Evolutionary conservation across 2,329 filamentous ascomycete species (phyloP).

Genomic region (Cladosporium sp.): DNA sequence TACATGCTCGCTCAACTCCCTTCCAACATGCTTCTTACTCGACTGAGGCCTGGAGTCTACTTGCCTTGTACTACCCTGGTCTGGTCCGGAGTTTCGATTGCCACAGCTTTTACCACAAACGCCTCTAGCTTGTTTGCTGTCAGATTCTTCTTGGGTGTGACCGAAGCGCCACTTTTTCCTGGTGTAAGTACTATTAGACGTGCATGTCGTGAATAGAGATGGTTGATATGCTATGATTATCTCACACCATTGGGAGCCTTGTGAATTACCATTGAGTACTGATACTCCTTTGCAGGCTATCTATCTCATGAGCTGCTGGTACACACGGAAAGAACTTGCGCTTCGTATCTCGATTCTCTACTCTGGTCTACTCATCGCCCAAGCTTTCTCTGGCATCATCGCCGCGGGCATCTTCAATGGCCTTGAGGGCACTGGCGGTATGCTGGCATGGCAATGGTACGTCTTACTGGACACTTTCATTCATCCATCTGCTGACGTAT

Average conservation of each 20-base stretch:
- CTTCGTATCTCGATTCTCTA: conserved; percentile 41
- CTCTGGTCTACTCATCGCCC: conserved; percentile 38
- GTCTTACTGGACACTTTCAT: background rate
- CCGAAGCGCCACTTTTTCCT: background rate
- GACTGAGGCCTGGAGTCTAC: background rate
- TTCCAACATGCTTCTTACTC: conserved; percentile 5
- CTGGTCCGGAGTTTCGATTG: conserved; percentile 3
- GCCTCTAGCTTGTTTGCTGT: background rate
- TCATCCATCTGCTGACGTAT: background rate
- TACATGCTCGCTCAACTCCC: conserved; percentile 10
- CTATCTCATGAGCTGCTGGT: conserved; percentile 46
- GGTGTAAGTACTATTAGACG: background rate
- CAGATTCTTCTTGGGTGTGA: conserved; percentile 2
- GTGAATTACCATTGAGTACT: background rate
- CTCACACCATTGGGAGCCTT: background rate
- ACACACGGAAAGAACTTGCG: conserved; percentile 42
- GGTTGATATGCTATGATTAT: background rate
- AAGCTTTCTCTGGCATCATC: conserved; percentile 29
- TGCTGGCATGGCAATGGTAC: conserved; percentile 36
- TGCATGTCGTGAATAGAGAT: background rate
- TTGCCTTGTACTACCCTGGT: conserved; percentile 4
- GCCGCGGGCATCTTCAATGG: conserved; percentile 26
- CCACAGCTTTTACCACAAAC: conserved; percentile 2
- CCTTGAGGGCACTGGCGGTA: conserved; percentile 34
- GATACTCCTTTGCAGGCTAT: conserved; percentile 29